Conservation (phyloP, 768 basidiomycete genomes). For the Paxillus ammoniavirescens region DNA sequence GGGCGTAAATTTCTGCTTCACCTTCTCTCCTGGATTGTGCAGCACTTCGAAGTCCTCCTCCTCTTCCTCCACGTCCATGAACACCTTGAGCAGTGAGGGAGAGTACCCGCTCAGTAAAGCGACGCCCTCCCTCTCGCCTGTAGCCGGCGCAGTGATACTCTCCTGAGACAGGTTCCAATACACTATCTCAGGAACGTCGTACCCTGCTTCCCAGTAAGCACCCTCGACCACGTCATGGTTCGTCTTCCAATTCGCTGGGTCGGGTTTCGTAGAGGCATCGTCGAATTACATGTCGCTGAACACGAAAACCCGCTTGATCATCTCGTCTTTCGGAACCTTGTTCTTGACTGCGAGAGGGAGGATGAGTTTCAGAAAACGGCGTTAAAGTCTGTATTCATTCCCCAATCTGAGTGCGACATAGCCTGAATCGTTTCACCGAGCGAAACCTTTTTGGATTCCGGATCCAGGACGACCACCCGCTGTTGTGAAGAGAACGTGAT, state of each 20-base stretch:
- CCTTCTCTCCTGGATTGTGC: slow-evolving; percentile 26
- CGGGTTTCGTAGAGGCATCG: slow-evolving; percentile 3
- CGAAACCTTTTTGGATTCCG: slow-evolving; percentile 22
- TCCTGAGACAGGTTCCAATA: slow-evolving; percentile 59
- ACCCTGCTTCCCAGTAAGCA: slow-evolving; percentile 60
- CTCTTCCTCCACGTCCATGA: slow-evolving; percentile 52
- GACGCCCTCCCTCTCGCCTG: slow-evolving; percentile 55
- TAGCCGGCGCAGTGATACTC: slow-evolving; percentile 43
- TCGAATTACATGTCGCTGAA: slow-evolving; percentile 85
- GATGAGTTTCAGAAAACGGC: slow-evolving; percentile 62
- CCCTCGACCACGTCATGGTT: slow-evolving; percentile 56
- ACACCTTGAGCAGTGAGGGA: slow-evolving; percentile 66
- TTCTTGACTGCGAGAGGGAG: slow-evolving; percentile 58
- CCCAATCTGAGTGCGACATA: slow-evolving; percentile 30
- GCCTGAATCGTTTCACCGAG: slow-evolving; percentile 36
- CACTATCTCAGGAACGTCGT: slow-evolving; percentile 70
- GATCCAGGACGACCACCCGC: slow-evolving; percentile 48
- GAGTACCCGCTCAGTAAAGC: slow-evolving; percentile 72
- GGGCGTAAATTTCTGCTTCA: slow-evolving; percentile 38
- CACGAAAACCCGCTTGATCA: slow-evolving; percentile 74
- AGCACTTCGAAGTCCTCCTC: slow-evolving; percentile 38
- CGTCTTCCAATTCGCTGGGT: slow-evolving; percentile 48
- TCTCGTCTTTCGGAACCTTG: slow-evolving; percentile 58
- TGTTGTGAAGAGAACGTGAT: slow-evolving; percentile 65
- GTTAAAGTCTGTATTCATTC: slow-evolving; percentile 36